These are phyloP conservation scores for Daldinia decipiens DNA, from an alignment of 495 filamentous ascomycete genomes.

Conservation along the genomic window DNA sequence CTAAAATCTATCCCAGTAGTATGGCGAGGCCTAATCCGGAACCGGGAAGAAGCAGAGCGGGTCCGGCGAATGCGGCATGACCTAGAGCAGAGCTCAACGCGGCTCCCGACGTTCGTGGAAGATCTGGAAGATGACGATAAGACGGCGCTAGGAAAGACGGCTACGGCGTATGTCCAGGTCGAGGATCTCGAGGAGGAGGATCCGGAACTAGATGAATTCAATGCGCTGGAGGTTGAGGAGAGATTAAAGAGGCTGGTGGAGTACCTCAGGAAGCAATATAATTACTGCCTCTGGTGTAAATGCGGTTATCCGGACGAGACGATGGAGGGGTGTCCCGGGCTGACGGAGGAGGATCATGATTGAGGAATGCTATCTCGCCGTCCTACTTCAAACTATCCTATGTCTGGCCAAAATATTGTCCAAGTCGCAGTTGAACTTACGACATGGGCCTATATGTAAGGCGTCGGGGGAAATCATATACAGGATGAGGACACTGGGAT, in stretches of 20 bases:
- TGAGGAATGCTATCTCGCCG: slow-evolving; percentile 47
- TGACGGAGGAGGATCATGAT: slow-evolving; percentile 93
- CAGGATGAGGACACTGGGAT: too few relatives aligned
- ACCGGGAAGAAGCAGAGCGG: slow-evolving; percentile 75
- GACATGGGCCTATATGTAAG: too few relatives aligned
- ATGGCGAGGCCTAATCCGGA: slow-evolving; percentile 77
- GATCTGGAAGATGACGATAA: slow-evolving; percentile 63
- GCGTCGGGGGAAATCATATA: too few relatives aligned
- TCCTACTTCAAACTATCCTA: too few relatives aligned
- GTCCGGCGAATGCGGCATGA: slow-evolving; percentile 73
- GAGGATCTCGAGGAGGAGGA: slow-evolving; percentile 88
- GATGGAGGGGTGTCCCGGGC: slow-evolving; percentile 91
- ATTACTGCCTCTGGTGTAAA: slow-evolving; percentile 99
- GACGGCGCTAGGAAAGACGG: slow-evolving; percentile 59
- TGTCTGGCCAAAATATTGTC: too few relatives aligned
- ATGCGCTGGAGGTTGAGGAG: slow-evolving; percentile 70
- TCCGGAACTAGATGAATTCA: slow-evolving; percentile 84
- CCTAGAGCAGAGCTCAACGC: slow-evolving; percentile 69
- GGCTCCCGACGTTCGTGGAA: slow-evolving; percentile 63
- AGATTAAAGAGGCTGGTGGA: slow-evolving; percentile 70
- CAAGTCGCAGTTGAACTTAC: too few relatives aligned
- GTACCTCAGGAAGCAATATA: slow-evolving; percentile 73
- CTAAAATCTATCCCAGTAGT: slow-evolving; percentile 76
- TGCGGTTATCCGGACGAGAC: slow-evolving; percentile 72
- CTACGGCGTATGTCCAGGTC: slow-evolving; percentile 57